Percentiles rank a stretch among this genome's conserved stretches.
phyloP scores from a whole-genome alignment of 2,329 filamentous ascomycete genomes.

The Cyclaneusma minus region DNA sequence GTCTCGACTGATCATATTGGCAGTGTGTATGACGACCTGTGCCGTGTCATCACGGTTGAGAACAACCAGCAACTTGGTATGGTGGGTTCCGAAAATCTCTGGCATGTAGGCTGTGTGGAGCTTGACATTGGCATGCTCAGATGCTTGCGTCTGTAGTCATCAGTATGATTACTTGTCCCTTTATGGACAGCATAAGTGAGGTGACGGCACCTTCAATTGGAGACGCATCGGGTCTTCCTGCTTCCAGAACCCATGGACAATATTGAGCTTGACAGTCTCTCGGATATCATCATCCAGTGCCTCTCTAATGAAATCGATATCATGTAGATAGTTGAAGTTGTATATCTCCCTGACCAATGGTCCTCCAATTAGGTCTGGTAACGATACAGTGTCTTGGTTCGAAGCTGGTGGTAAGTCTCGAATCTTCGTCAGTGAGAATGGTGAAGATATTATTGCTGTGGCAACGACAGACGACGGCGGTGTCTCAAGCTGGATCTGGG shows the following conservation, averaged over 20 bases:
- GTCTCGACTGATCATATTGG: slow-evolving; percentile 79
- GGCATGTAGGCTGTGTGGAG: slow-evolving; percentile 66
- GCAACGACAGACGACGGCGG: no score
- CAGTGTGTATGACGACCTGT: slow-evolving; percentile 73
- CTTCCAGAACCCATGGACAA: slow-evolving; percentile 53
- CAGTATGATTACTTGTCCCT: slow-evolving; percentile 1
- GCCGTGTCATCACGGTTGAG: slow-evolving; percentile 62
- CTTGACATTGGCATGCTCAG: slow-evolving; percentile 48
- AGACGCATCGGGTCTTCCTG: slow-evolving; percentile 39
- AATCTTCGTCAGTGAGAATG: slow-evolving; percentile 42
- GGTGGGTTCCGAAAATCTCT: slow-evolving; percentile 70
- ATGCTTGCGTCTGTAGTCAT: slow-evolving; percentile 37
- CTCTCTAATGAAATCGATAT: slow-evolving; percentile 43
- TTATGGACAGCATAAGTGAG: not conserved
- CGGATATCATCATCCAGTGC: slow-evolving; percentile 38
- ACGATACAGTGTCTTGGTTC: slow-evolving; percentile 38
- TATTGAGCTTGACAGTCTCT: slow-evolving; percentile 34
- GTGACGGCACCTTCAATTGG: slow-evolving; percentile 21
- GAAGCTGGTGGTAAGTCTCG: slow-evolving; percentile 30
- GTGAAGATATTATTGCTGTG: slow-evolving; percentile 24
- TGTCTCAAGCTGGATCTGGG: no score
- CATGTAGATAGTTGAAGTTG: slow-evolving; percentile 39
- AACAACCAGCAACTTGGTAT: slow-evolving; percentile 75
- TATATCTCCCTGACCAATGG: slow-evolving; percentile 39
- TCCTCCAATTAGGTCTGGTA: slow-evolving; percentile 43